Percentiles rank a stretch among this genome's conserved stretches.
Evolutionary conservation across 1,284 basidiomycete genomes (phyloP).

Genomic region (Vanrija humicola): DNA sequence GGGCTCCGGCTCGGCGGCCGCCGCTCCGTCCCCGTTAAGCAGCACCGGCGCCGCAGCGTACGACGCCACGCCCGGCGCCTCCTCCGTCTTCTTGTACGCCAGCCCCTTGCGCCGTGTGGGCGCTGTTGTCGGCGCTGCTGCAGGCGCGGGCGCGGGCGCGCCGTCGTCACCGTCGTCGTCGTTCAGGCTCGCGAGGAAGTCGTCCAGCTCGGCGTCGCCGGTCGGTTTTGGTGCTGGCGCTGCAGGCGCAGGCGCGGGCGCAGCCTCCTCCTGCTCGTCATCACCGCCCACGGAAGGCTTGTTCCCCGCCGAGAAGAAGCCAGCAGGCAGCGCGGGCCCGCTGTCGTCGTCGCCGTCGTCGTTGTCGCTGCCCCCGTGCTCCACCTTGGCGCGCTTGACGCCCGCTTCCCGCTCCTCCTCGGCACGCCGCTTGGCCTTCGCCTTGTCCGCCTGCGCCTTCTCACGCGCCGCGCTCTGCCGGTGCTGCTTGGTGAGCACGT

Average conservation of each 20-base stretch:
- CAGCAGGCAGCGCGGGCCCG: conserved; percentile 24
- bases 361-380: conserved; percentile 6
- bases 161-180: conserved; percentile 14
- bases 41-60: conserved; percentile 47
- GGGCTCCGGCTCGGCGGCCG: conserved; percentile 21
- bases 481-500: conserved; percentile 48
- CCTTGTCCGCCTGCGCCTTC: conserved; percentile 31
- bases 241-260: not conserved
- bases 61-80: conserved; percentile 35
- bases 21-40: conserved; percentile 6
- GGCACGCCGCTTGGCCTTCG: conserved; percentile 9
- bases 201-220: conserved; percentile 46
- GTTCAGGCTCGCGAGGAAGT: conserved; percentile 45
- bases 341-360: conserved; percentile 1
- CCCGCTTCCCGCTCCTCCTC: conserved; percentile 6
- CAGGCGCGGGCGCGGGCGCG: not conserved
- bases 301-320: conserved; percentile 40
- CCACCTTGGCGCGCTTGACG: conserved; percentile 20
- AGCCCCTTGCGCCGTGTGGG: conserved; percentile 11
- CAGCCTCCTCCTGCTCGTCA: not conserved
- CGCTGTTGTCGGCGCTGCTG: conserved; percentile 4
- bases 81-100: conserved; percentile 24
- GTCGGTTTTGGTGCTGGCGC: conserved; percentile 13
- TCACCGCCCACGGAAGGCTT: conserved; percentile 2
- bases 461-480: conserved; percentile 41